Conservation (phyloP, 2,329 filamentous ascomycete genomes). For the Metarhizium brunneum region DNA sequence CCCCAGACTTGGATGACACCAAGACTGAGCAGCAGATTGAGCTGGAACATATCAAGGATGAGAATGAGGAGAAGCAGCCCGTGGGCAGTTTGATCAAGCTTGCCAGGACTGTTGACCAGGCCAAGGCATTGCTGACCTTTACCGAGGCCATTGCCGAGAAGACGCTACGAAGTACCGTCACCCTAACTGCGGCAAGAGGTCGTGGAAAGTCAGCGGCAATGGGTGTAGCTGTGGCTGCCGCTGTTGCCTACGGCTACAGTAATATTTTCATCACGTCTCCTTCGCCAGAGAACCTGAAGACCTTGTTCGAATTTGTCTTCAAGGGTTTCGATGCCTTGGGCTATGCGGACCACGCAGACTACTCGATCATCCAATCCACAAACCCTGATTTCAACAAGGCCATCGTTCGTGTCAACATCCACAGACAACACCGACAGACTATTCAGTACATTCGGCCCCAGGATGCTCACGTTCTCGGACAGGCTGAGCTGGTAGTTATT, state of each 20-base stretch:
- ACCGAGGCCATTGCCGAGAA: constrained; percentile 96
- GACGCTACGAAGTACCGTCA: constrained; percentile 86
- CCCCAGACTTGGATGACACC: constrained; percentile 64
- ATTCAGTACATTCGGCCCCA: constrained; percentile 98
- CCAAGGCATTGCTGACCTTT: constrained; percentile 92
- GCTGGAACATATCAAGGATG: constrained; percentile 79
- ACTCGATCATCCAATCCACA: constrained; percentile 95
- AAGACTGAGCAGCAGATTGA: constrained; percentile 65
- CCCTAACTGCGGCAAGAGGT: constrained; percentile 86
- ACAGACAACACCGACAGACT: constrained; percentile 89
- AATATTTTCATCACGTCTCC: constrained; percentile 99
- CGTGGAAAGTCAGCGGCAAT: constrained; percentile 95
- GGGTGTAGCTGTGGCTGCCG: constrained; percentile 87
- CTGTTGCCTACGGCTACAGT: constrained; percentile 92
- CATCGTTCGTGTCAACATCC: constrained; percentile 92
- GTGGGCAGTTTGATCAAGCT: constrained; percentile 77
- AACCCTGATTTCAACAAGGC: constrained; percentile 99
- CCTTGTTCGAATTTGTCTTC: constrained; percentile 95
- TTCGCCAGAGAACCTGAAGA: constrained; percentile 97
- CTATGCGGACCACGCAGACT: constrained; percentile 92
- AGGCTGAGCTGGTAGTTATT: constrained; percentile 91
- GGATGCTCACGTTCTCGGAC: constrained; percentile 87
- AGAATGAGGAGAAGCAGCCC: constrained; percentile 73
- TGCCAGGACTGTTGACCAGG: constrained; percentile 87
- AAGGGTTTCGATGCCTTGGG: constrained; percentile 93